Percentiles rank a stretch among this genome's conserved stretches.
Evolutionary conservation across 2,329 filamentous ascomycete genomes (phyloP).

Genomic region (Myriosclerotinia duriaeana): DNA sequence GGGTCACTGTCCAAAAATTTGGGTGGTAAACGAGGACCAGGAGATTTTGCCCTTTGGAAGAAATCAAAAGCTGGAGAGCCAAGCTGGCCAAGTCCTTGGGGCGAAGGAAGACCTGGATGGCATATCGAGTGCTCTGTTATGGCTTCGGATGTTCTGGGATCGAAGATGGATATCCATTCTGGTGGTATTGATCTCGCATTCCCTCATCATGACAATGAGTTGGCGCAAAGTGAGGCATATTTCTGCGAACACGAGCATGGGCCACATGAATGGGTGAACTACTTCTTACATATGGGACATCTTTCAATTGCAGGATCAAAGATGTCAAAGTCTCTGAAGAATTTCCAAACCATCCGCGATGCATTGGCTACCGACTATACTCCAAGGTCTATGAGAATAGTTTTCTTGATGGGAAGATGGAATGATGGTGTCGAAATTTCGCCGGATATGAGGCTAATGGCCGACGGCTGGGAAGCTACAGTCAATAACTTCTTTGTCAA

Average conservation of each 20-base stretch:
- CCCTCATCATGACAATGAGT: conserved; percentile 89
- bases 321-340: conserved; percentile 95
- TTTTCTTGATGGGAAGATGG: conserved; percentile 87
- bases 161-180: conserved; percentile 82
- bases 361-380: conserved; percentile 72
- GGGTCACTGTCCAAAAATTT: conserved; percentile 61
- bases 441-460: conserved; percentile 72
- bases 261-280: conserved; percentile 42
- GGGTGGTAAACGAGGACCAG: conserved; percentile 64
- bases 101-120: conserved; percentile 85
- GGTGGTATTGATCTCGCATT: conserved; percentile 86
- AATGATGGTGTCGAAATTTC: conserved; percentile 90
- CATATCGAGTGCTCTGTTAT: conserved; percentile 97
- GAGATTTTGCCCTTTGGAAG: conserved; percentile 95
- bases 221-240: conserved; percentile 88
- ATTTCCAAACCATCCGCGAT: conserved; percentile 90
- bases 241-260: conserved; percentile 42
- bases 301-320: conserved; percentile 85
- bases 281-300: conserved; percentile 95
- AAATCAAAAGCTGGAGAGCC: conserved; percentile 89
- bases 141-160: conserved; percentile 84
- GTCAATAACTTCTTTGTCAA: conserved; percentile 56
- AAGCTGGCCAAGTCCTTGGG: conserved; percentile 86
- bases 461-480: conserved; percentile 67
- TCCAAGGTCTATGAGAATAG: conserved; percentile 74